Conservation (phyloP, 2,329 filamentous ascomycete genomes). For the Monosporascus sp. region DNA sequence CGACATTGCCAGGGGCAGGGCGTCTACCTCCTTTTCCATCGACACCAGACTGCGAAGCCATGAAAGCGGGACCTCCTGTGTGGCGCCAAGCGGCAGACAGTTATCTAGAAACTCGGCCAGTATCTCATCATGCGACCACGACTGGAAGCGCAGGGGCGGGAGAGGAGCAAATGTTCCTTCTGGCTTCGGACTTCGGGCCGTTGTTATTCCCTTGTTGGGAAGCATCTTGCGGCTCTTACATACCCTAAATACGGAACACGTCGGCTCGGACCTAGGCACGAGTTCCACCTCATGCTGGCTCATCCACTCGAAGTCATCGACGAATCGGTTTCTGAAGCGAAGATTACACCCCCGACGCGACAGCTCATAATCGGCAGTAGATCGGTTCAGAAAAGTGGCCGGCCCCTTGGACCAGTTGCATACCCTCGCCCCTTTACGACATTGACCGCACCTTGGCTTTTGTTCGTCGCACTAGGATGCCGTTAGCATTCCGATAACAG, state of each 20-base stretch:
- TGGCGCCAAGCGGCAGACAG: slow-evolving; percentile 6
- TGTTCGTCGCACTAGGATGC: slow-evolving; percentile 12
- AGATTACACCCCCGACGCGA: background rate
- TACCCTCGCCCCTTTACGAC: slow-evolving; percentile 12
- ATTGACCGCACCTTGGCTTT: slow-evolving; percentile 13
- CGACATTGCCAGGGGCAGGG: slow-evolving; percentile 15
- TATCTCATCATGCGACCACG: slow-evolving; percentile 10
- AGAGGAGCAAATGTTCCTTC: background rate
- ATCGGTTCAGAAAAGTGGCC: slow-evolving; percentile 13
- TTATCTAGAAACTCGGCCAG: slow-evolving; percentile 11
- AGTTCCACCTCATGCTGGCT: background rate
- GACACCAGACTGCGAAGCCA: slow-evolving; percentile 12
- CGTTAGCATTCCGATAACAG: background rate
- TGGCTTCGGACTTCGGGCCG: background rate
- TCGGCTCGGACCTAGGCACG: background rate
- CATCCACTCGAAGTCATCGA: background rate
- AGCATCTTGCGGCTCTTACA: background rate
- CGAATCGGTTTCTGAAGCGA: slow-evolving; percentile 1
- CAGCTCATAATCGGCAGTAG: slow-evolving; percentile 4
- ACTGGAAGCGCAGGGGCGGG: slow-evolving; percentile 4
- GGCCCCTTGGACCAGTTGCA: slow-evolving; percentile 12
- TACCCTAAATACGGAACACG: background rate
- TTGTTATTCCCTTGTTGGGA: background rate
- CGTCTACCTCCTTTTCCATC: slow-evolving; percentile 11
- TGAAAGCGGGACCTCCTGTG: slow-evolving; percentile 11